phyloP scores from a whole-genome alignment of 1,139 yeast species.

The Chernovozyma aurita region DNA sequence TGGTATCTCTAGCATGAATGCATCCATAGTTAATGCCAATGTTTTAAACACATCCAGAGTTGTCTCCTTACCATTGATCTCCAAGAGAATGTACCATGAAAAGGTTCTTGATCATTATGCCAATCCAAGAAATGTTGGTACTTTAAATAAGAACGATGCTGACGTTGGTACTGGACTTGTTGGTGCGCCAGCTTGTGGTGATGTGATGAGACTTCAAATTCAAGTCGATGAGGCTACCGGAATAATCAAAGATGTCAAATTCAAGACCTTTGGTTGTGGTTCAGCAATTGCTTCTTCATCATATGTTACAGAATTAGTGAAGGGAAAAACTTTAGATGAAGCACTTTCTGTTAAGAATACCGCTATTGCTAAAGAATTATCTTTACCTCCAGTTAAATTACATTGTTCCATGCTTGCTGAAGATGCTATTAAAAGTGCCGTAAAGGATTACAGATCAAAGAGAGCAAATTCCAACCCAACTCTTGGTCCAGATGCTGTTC shows the following conservation, averaged over 20 bases:
- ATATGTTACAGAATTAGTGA: constrained; percentile 89
- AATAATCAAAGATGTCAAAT: constrained; percentile 87
- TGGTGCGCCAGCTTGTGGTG: constrained; percentile 99
- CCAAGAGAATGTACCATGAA: constrained; percentile 53
- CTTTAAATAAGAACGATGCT: constrained; percentile 69
- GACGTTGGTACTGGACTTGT: constrained; percentile 97
- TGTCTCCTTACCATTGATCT: constrained; percentile 6
- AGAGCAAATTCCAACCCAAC: constrained; percentile 42
- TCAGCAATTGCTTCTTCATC: constrained; percentile 96
- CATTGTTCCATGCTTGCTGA: constrained; percentile 99
- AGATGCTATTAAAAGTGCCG: constrained; percentile 96
- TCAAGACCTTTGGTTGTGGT: constrained; percentile 98
- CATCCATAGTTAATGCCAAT: background rate
- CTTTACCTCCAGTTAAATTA: constrained; percentile 93
- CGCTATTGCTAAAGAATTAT: constrained; percentile 85
- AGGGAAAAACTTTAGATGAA: constrained; percentile 92
- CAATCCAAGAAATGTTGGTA: constrained; percentile 95
- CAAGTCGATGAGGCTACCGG: constrained; percentile 90
- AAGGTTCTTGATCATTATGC: constrained; percentile 89
- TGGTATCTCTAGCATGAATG: constrained; percentile 7
- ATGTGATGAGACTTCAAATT: constrained; percentile 95
- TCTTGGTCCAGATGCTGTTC: constrained; percentile 45
- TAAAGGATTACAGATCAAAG: constrained; percentile 89
- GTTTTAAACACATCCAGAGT: background rate
- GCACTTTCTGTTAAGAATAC: constrained; percentile 90